Percentiles rank a stretch among this genome's conserved stretches.
Evolutionary conservation across 2,329 filamentous ascomycete genomes (phyloP).

Genomic region (Diaporthe citriasiana): DNA sequence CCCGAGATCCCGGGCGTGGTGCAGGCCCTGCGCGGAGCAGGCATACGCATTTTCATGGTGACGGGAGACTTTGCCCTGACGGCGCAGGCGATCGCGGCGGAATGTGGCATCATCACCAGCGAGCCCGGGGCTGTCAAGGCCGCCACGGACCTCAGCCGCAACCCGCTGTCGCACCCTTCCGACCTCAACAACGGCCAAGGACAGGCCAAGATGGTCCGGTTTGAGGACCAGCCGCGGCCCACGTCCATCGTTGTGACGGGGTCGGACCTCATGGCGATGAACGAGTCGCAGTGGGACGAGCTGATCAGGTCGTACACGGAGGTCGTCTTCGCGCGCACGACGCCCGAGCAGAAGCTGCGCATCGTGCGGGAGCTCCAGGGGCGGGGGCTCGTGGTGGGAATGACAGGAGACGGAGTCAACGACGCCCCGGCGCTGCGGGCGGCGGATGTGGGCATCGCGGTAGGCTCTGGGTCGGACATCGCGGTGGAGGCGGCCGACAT

Average conservation of each 20-base stretch:
- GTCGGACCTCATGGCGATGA: slow-evolving; percentile 74
- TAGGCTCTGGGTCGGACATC: slow-evolving; percentile 85
- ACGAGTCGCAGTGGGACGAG: slow-evolving; percentile 77
- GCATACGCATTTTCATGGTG: slow-evolving; percentile 85
- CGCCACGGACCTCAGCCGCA: slow-evolving; percentile 64
- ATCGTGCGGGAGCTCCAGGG: slow-evolving; percentile 83
- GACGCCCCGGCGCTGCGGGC: slow-evolving; percentile 85
- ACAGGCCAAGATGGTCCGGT: slow-evolving; percentile 45
- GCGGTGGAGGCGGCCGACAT: slow-evolving; percentile 87
- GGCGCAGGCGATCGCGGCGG: slow-evolving; percentile 78
- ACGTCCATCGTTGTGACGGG: slow-evolving; percentile 75
- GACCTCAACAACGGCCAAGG: slow-evolving; percentile 43
- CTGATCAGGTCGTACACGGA: slow-evolving; percentile 75
- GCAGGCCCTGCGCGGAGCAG: slow-evolving; percentile 75
- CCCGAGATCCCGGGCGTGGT: slow-evolving; percentile 79
- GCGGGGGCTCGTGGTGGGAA: slow-evolving; percentile 77
- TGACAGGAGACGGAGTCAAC: slow-evolving; percentile 91
- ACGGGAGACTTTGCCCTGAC: slow-evolving; percentile 85
- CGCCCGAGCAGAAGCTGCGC: slow-evolving; percentile 83
- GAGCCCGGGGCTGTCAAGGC: slow-evolving; percentile 64
- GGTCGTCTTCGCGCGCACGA: slow-evolving; percentile 82
- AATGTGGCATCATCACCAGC: slow-evolving; percentile 78
- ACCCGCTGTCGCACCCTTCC: slow-evolving; percentile 39
- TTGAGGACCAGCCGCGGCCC: slow-evolving; percentile 47
- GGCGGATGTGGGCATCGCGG: slow-evolving; percentile 86